Percentiles rank a stretch among this genome's conserved stretches.
Conservation (phyloP, 257 asterid genomes). For the Plantago major region DNA sequence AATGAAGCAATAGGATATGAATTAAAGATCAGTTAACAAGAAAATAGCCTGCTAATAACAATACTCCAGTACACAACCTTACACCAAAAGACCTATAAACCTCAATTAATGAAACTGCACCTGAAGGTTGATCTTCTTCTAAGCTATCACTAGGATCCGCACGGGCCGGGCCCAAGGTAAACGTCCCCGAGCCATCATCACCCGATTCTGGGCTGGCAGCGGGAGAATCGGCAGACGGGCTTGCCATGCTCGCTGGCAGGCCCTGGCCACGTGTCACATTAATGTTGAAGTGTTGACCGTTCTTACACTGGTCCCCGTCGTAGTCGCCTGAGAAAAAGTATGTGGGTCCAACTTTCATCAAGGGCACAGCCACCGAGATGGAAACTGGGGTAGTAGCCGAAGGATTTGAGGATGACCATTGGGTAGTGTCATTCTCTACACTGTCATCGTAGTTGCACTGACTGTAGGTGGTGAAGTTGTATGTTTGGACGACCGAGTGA, state of each 20-base stretch:
- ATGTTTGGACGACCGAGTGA: slow-evolving; percentile 76
- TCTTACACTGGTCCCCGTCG: slow-evolving; percentile 79
- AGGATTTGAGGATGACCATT: slow-evolving; percentile 67
- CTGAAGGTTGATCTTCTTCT: slow-evolving; percentile 32
- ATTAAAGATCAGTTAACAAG: slow-evolving; percentile 14
- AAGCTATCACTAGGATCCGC: slow-evolving; percentile 42
- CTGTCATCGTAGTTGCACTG: slow-evolving; percentile 46
- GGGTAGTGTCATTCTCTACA: slow-evolving; percentile 49
- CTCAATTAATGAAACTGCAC: slow-evolving; percentile 23
- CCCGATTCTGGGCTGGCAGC: slow-evolving; percentile 56
- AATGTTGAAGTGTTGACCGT: slow-evolving; percentile 53
- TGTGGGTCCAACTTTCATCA: slow-evolving; percentile 38
- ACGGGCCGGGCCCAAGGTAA: slow-evolving; percentile 78
- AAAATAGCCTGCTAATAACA: slow-evolving; percentile 28
- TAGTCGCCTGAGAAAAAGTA: slow-evolving; percentile 83
- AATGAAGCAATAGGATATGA: background rate
- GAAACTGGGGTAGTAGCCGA: slow-evolving; percentile 44
- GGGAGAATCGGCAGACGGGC: slow-evolving; percentile 36
- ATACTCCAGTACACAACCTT: slow-evolving; percentile 18
- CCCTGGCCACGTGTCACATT: slow-evolving; percentile 70
- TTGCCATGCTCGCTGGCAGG: slow-evolving; percentile 44
- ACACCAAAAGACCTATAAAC: slow-evolving; percentile 28
- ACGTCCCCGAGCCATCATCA: slow-evolving; percentile 59
- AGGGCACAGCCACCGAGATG: slow-evolving; percentile 51
- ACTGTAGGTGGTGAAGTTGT: slow-evolving; percentile 57